Conservation (phyloP, 768 basidiomycete genomes). For the Tricholoma flavovirens region DNA sequence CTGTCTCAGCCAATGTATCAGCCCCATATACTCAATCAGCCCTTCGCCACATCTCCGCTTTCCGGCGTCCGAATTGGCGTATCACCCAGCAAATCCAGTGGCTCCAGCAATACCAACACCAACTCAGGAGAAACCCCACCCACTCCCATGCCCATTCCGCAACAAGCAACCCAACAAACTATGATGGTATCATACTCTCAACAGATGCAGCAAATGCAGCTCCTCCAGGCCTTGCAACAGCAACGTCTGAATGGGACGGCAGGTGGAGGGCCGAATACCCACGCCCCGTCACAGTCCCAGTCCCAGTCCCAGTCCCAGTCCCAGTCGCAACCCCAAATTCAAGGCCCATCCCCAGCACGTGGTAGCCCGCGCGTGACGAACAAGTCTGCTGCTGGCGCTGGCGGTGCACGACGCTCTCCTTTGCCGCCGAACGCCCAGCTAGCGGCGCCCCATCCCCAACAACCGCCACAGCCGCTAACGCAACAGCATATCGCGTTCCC, state of each 20-base stretch:
- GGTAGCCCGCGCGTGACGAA: slow-evolving; percentile 32
- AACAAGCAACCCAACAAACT: neutral
- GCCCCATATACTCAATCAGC: slow-evolving; percentile 10
- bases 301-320: too few species aligned
- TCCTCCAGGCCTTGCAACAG: slow-evolving; percentile 20
- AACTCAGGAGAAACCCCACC: slow-evolving; percentile 4
- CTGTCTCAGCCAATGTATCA: slow-evolving; percentile 13
- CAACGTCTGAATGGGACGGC: slow-evolving; percentile 18
- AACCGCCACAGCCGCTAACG: slow-evolving; percentile 12
- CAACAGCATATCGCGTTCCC: slow-evolving; percentile 24
- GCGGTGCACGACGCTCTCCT: slow-evolving; percentile 23
- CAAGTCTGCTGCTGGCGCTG: slow-evolving; percentile 13
- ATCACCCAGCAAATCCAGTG: neutral
- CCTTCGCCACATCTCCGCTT: slow-evolving; percentile 7
- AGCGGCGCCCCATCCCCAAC: slow-evolving; percentile 16
- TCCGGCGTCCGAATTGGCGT: neutral
- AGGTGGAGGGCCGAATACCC: neutral
- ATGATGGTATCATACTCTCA: slow-evolving; percentile 9
- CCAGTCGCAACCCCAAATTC: slow-evolving; percentile 3
- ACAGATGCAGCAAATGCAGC: slow-evolving; percentile 13
- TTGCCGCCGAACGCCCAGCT: slow-evolving; percentile 26
- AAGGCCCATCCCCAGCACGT: slow-evolving; percentile 15
- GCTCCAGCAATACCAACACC: neutral
- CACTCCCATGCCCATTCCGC: neutral
- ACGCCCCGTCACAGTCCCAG: slow-evolving; percentile 1